Percentiles rank a stretch among this genome's conserved stretches.
phyloP scores from a whole-genome alignment of 1,284 basidiomycete genomes.

The Termitomyces sp. region DNA sequence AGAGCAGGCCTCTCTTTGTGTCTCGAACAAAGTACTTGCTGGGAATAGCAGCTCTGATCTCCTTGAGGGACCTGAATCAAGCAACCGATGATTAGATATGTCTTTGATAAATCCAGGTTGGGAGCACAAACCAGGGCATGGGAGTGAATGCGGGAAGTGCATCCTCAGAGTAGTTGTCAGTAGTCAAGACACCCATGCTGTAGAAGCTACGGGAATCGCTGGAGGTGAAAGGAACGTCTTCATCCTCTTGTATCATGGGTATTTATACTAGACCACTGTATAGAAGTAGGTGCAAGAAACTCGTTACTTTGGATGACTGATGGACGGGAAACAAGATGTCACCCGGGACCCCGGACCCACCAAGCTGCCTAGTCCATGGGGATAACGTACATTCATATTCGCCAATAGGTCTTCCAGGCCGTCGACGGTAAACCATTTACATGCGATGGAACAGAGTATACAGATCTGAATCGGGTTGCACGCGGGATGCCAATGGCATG shows the following conservation, averaged over 20 bases:
- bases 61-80: slow-evolving; percentile 40
- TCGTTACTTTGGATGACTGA: background rate
- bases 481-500: background rate
- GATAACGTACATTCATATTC: background rate
- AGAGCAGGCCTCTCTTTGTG: slow-evolving; percentile 32
- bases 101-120: slow-evolving; percentile 17
- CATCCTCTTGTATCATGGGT: slow-evolving; percentile 20
- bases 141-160: slow-evolving; percentile 40
- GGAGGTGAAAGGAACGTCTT: slow-evolving; percentile 40
- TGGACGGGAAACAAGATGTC: slow-evolving; percentile 25
- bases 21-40: slow-evolving; percentile 38
- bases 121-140: slow-evolving; percentile 36
- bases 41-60: slow-evolving; percentile 52
- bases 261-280: background rate
- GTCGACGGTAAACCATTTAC: background rate
- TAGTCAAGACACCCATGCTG: slow-evolving; percentile 3
- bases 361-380: background rate
- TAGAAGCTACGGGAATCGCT: slow-evolving; percentile 26
- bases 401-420: background rate
- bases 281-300: background rate
- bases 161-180: slow-evolving; percentile 29
- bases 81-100: background rate
- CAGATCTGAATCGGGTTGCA: background rate
- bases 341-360: background rate
- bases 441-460: background rate